Percentiles rank a stretch among this genome's conserved stretches.
phyloP scores from a whole-genome alignment of 148 eudicot species.

The Spergularia bocconei region DNA sequence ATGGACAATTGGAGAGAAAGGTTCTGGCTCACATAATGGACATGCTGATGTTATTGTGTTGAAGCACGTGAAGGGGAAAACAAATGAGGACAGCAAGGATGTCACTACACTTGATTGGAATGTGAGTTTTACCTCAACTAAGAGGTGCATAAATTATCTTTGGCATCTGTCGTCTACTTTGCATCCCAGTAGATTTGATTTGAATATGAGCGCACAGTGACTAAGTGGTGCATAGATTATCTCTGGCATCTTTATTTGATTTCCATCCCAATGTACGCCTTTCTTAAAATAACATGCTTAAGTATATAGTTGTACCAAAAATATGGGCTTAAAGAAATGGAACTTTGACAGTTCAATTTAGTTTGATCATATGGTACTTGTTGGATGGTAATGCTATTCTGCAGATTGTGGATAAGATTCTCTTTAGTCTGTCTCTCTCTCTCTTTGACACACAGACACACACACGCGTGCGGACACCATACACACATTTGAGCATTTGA shows the following conservation, averaged over 20 bases:
- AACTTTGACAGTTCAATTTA: neutral
- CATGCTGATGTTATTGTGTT: constrained; percentile 45
- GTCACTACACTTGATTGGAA: constrained; percentile 88
- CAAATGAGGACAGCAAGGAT: constrained; percentile 64
- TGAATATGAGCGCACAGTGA: constrained; percentile 60
- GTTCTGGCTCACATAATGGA: constrained; percentile 36
- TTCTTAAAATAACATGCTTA: neutral
- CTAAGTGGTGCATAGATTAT: constrained; percentile 5
- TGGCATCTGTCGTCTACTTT: constrained; percentile 8
- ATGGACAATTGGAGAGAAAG: constrained; percentile 44
- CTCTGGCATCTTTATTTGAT: constrained; percentile 10
- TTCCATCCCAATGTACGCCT: neutral
- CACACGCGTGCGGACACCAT: neutral
- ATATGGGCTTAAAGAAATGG: neutral
- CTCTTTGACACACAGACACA: too few species aligned
- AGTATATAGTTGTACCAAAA: neutral
- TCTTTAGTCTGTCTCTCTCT: neutral
- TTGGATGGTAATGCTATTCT: neutral
- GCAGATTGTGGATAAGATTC: neutral
- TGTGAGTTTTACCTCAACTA: constrained; percentile 43
- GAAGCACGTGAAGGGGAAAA: constrained; percentile 57
- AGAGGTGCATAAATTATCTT: constrained; percentile 4
- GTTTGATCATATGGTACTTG: neutral
- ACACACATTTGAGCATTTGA: too few species aligned
- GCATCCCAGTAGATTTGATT: constrained; percentile 40